phyloP scores from a whole-genome alignment of 2,329 filamentous ascomycete genomes.

The Coniosporium tulheliwenetii region DNA sequence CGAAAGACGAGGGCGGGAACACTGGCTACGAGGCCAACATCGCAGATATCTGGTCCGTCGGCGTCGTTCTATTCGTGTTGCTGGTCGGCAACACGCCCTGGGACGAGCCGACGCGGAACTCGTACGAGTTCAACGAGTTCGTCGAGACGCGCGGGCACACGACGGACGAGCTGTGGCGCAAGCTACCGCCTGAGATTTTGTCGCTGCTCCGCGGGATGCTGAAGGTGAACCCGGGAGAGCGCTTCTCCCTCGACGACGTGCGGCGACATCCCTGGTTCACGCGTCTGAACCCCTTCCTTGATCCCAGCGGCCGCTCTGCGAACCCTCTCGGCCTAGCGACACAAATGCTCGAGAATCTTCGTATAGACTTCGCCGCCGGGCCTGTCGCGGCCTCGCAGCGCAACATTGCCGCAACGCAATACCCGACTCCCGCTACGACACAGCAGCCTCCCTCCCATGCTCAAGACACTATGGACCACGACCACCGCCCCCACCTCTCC shows the following conservation, averaged over 20 bases:
- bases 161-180: constrained; percentile 71
- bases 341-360: constrained; percentile 80
- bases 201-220: constrained; percentile 90
- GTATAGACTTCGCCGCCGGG: constrained; percentile 68
- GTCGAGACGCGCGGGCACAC: constrained; percentile 64
- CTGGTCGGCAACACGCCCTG: constrained; percentile 94
- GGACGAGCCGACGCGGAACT: constrained; percentile 77
- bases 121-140: constrained; percentile 88
- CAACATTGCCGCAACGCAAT: constrained; percentile 2
- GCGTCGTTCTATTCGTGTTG: constrained; percentile 92
- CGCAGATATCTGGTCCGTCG: constrained; percentile 93
- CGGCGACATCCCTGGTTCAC: constrained; percentile 93
- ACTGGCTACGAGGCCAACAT: constrained; percentile 59
- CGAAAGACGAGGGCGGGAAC: constrained; percentile 26
- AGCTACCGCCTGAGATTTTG: constrained; percentile 55
- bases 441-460: constrained; percentile 15
- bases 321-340: constrained; percentile 82
- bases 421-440: too few relatives aligned
- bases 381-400: constrained; percentile 35
- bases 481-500: constrained; percentile 42
- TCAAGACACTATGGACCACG: constrained; percentile 54
- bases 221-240: constrained; percentile 54
- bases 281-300: constrained; percentile 61
- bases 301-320: constrained; percentile 54
- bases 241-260: constrained; percentile 77